Percentiles rank a stretch among this genome's conserved stretches.
phyloP scores from a whole-genome alignment of 768 basidiomycete genomes.

The Russula dissimulans region DNA sequence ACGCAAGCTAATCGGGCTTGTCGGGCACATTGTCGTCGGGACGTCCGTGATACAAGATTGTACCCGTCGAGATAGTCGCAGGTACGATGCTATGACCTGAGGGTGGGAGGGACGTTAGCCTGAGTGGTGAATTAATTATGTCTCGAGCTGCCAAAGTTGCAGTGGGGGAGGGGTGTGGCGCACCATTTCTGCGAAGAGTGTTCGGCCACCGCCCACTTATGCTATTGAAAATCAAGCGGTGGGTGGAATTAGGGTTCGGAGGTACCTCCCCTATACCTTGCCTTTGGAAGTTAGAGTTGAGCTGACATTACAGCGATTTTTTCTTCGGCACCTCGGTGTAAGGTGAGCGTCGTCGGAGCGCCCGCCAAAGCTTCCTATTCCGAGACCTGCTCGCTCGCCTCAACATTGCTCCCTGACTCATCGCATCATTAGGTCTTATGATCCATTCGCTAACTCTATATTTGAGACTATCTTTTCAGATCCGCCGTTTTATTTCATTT shows the following conservation, averaged over 20 bases:
- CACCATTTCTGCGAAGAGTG: constrained; percentile 22
- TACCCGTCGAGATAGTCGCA: constrained; percentile 13
- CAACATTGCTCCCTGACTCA: too few relatives aligned
- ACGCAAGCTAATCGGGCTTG: constrained; percentile 15
- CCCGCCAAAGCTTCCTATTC: too few relatives aligned
- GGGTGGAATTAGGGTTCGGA: constrained; percentile 25
- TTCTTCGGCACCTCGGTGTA: too few relatives aligned
- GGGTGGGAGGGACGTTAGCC: neutral
- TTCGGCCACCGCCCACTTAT: constrained; percentile 31
- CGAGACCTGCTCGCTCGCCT: too few relatives aligned
- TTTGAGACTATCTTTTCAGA: too few relatives aligned
- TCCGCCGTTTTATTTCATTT: too few relatives aligned
- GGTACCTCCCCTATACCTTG: constrained; percentile 4
- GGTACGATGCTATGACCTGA: constrained; percentile 15
- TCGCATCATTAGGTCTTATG: too few relatives aligned
- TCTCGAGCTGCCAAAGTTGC: neutral
- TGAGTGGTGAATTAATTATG: neutral
- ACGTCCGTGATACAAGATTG: constrained; percentile 15
- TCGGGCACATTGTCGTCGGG: neutral
- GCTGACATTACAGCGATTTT: too few relatives aligned
- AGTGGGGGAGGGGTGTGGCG: neutral
- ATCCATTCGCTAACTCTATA: too few relatives aligned
- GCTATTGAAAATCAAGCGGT: constrained; percentile 30
- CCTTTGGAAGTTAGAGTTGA: too few relatives aligned
- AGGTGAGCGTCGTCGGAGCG: too few relatives aligned